These are phyloP conservation scores for Beauveria sp. DNA, from an alignment of 2,329 filamentous ascomycete species.

Conservation along the genomic window DNA sequence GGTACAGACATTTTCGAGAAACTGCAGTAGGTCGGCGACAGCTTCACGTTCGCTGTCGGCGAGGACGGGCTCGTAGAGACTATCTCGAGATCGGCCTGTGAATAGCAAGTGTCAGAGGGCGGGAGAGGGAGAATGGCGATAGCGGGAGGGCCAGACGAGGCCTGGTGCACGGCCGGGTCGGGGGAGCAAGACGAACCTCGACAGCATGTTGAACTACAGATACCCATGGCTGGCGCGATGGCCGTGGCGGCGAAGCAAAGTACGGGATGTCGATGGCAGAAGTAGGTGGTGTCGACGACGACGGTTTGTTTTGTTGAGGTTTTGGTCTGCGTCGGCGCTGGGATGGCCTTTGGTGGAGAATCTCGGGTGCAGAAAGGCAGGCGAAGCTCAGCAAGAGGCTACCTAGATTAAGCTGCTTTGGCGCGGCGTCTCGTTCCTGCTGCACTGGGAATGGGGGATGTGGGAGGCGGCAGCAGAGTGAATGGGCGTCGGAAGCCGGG, in stretches of 20 bases:
- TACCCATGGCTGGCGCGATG: conserved; percentile 44
- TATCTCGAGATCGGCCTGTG: conserved; percentile 68
- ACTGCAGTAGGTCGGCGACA: conserved; percentile 88
- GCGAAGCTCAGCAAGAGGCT: conserved; percentile 2
- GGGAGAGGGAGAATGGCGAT: neutral
- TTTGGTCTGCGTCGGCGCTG: conserved; percentile 4
- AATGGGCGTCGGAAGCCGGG: neutral
- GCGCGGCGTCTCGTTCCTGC: conserved; percentile 5
- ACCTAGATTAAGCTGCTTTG: neutral
- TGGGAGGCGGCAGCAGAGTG: neutral
- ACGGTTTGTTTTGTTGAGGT: conserved; percentile 11
- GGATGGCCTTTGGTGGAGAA: conserved; percentile 2
- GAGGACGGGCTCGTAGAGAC: conserved; percentile 76
- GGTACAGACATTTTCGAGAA: conserved; percentile 81
- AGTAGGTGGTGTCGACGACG: neutral
- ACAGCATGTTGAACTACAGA: conserved; percentile 53
- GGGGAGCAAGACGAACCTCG: conserved; percentile 29
- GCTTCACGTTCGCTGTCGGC: conserved; percentile 96
- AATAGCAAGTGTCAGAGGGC: conserved; percentile 10
- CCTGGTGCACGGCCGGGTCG: neutral
- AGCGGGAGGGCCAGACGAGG: neutral
- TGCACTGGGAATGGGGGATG: neutral
- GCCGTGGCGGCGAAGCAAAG: conserved; percentile 11
- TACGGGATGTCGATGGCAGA: conserved; percentile 5
- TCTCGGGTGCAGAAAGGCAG: conserved; percentile 6